Base-by-base conservation (phyloP, 768 basidiomycete species). In the Udeniomyces megalosporus region DNA sequence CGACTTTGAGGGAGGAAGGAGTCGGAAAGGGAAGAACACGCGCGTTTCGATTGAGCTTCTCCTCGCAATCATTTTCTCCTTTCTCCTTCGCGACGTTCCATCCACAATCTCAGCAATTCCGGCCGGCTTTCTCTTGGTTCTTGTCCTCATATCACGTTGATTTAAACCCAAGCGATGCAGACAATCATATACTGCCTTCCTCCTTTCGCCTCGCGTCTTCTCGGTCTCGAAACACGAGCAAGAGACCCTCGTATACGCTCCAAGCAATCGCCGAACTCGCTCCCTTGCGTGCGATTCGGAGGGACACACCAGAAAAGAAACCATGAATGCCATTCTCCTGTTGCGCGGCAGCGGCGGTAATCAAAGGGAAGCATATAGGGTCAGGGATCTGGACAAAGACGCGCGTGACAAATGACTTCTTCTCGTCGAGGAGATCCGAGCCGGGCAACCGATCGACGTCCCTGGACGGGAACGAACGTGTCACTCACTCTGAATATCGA, bases 221-320 rank as follows among this genome's bases (percentile, higher is more conserved):
- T 15, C 61, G 46, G 17, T 63, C 50, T 3, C 50, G 24, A 29
- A 63, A 63, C 38, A 45, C 20, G 3, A 65, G 22, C n/a, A 66
- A 32, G 22, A 58, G 22, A 14, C 56, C 55, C 66, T 93, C 91
- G 66, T 91, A 95, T 0, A 90, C 85, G 2, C 82, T 85, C 91
- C 91, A 95, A 2, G 83, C 88, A 64, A 95, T 86, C 0, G 83
- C 84, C n/a, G 88, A 88, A 68, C 86, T 87, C 15, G 87, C 73
- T 6, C 92, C 82, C 72, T 96, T 96, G 44, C 89, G 80, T 3
- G 84, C 83, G 69, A 92, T 78, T 12, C 91, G 81, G 32, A 96
- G 77, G 3, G 84, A 83, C 20, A 82, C 80, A 2, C 91, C 91
- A 62, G 90, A 89, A 68, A 93, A 88, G 73, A 89, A 90, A 0